Evolutionary conservation across 2,329 filamentous ascomycete species (phyloP).

Genomic region (Hypocrella siamensis): DNA sequence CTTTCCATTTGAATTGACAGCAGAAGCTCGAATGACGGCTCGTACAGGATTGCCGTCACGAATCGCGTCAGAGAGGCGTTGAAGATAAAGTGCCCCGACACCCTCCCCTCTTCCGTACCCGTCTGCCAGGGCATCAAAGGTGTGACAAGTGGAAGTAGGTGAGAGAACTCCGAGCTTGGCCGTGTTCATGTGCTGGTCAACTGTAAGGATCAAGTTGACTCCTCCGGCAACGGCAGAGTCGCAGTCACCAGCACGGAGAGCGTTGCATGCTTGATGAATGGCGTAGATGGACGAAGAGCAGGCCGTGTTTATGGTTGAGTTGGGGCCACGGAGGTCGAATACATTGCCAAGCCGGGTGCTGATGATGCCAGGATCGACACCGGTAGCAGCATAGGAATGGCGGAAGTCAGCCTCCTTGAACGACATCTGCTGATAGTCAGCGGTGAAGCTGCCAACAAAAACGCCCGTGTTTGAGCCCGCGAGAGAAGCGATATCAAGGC

Average conservation of each 20-base stretch:
- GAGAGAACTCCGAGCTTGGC: constrained; percentile 8
- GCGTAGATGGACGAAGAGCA: constrained; percentile 19
- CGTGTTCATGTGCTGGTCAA: neutral
- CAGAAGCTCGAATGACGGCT: constrained; percentile 7
- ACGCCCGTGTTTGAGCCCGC: neutral
- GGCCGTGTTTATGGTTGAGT: constrained; percentile 15
- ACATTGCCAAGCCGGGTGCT: neutral
- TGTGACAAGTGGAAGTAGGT: constrained; percentile 11
- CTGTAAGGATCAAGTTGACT: constrained; percentile 17
- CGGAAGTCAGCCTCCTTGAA: neutral
- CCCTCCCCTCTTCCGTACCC: constrained; percentile 19
- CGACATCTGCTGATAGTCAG: neutral
- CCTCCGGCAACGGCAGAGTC: constrained; percentile 18
- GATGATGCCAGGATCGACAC: neutral
- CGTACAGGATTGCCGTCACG: constrained; percentile 9
- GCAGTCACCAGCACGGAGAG: constrained; percentile 16
- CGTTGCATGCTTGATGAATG: constrained; percentile 8
- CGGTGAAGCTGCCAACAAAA: neutral
- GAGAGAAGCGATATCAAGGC: neutral
- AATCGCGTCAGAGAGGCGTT: constrained; percentile 13
- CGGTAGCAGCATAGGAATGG: neutral
- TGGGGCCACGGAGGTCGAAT: neutral
- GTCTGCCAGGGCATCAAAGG: constrained; percentile 17
- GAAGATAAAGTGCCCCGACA: constrained; percentile 15
- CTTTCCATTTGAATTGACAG: neutral